Base-by-base conservation (phyloP, 139 green algal species). In the Asterochloris erici region DNA sequence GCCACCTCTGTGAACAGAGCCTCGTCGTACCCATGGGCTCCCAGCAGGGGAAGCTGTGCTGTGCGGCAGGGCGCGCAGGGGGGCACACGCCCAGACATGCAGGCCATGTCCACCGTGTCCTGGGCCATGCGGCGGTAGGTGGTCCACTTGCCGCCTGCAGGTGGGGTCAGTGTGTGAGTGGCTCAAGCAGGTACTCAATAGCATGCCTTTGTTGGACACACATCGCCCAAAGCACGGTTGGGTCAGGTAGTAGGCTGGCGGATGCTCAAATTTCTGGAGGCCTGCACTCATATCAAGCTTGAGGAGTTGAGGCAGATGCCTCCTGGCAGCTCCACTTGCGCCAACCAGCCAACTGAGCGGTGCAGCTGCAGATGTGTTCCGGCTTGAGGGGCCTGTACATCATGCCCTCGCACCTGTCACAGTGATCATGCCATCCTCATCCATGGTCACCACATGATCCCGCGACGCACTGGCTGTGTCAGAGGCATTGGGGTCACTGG, bases 91-190 rank as follows among this genome's bases (percentile, higher is more conserved):
- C 86, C 86, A 10, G 77, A 87, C 0, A 80, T 66, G 23, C 93
- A 66, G 0, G 90, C 93, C 13, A 81, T 28, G 78, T 98, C 88
- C 0, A 98, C 63, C 0, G 91, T 88, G 71, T 97, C 91, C 85
- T 96, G 68, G 1, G 96, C 96, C 96, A 98, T 98, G 24, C 86
- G 84, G 1, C 97, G 85, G 86, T 99, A 99, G 1, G 97, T 99
- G 0, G 97, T 99, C 97, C 97, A 99, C 89, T 98, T 98, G 78
- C 95, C 95, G 63, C 94, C 91, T 89, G 79, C 77, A 80, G 19
- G 17, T 27, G 29, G 17, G 28, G 38, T 6, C 38, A 54, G 38
- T 54, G 38, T 54, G 38, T 54, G 38, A 6, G 38, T 6, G 6
- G 38, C 38, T 54, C 38, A 54, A 54, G 38, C 4, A 2, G 38